These are phyloP conservation scores for Helianthus tuberosus DNA, from an alignment of 129 eudicot species.

Conservation along the genomic window DNA sequence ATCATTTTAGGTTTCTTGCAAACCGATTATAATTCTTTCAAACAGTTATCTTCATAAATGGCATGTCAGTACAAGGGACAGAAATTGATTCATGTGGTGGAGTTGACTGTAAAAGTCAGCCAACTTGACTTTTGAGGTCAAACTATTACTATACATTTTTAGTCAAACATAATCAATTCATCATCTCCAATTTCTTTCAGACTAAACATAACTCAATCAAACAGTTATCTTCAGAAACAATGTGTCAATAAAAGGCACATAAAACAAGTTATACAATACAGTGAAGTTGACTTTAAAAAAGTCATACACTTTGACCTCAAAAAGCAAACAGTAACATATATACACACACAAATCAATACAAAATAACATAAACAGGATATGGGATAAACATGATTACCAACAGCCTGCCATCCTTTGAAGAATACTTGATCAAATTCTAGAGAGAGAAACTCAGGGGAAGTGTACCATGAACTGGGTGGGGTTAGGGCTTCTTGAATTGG, in stretches of 20 bases:
- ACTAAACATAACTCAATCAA: background rate
- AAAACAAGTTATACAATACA: background rate
- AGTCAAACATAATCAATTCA: too few relatives aligned
- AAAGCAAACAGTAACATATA: background rate
- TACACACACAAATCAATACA: background rate
- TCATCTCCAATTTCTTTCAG: background rate
- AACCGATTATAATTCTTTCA: background rate
- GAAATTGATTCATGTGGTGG: background rate
- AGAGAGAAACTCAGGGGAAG: constrained; percentile 57
- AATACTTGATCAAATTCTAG: constrained; percentile 73
- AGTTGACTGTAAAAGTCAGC: constrained; percentile 12
- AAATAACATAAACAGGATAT: background rate
- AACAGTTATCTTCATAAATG: constrained; percentile 2
- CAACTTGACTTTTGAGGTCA: constrained; percentile 25
- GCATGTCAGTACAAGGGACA: background rate
- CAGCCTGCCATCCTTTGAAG: constrained; percentile 89
- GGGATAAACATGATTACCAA: constrained; percentile 45
- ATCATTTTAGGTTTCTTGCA: background rate
- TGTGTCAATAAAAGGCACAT: background rate
- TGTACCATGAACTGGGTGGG: constrained; percentile 96
- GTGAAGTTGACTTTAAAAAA: constrained; percentile 8
- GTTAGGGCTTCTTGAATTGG: constrained; percentile 81
- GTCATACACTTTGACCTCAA: constrained; percentile 14
- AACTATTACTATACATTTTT: background rate
- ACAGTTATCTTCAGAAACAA: background rate